Percentiles rank a stretch among this genome's conserved stretches.
Evolutionary conservation across 768 basidiomycete species (phyloP).

Genomic region (Ephemerocybe angulata): DNA sequence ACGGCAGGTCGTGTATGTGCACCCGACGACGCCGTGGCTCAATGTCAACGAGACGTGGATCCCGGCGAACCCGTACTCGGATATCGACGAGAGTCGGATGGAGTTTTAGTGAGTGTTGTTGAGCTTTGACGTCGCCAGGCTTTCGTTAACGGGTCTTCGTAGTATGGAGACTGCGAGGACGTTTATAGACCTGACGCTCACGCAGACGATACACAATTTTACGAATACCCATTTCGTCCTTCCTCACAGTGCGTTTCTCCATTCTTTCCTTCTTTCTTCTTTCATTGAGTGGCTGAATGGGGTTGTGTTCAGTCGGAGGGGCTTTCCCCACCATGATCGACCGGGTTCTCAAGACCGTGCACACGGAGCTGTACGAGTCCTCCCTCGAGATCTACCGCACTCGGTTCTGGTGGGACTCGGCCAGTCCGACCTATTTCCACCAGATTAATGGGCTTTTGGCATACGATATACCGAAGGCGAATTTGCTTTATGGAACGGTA

Average conservation of each 20-base stretch:
- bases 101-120: slow-evolving; percentile 30
- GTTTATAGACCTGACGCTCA: slow-evolving; percentile 28
- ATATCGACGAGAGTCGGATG: slow-evolving; percentile 24
- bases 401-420: slow-evolving; percentile 37
- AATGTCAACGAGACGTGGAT: slow-evolving; percentile 22
- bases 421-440: slow-evolving; percentile 35
- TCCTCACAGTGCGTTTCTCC: slow-evolving; percentile 26
- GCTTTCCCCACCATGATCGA: slow-evolving; percentile 33
- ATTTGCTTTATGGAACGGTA: slow-evolving; percentile 34
- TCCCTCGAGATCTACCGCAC: slow-evolving; percentile 31
- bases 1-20: slow-evolving; percentile 29
- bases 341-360: slow-evolving; percentile 30
- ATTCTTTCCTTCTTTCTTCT: background rate
- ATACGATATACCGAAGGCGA: slow-evolving; percentile 28
- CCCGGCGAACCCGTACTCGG: slow-evolving; percentile 32
- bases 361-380: slow-evolving; percentile 26
- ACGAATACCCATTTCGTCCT: slow-evolving; percentile 34
- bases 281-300: too few relatives aligned
- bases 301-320: slow-evolving; percentile 26
- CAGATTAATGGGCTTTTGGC: slow-evolving; percentile 31
- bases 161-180: slow-evolving; percentile 32
- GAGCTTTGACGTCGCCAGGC: background rate
- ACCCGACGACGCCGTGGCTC: slow-evolving; percentile 30
- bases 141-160: background rate
- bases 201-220: slow-evolving; percentile 28